phyloP scores from a whole-genome alignment of 176 grass and related monocot genomes.

The Thinopyrum elongatum region DNA sequence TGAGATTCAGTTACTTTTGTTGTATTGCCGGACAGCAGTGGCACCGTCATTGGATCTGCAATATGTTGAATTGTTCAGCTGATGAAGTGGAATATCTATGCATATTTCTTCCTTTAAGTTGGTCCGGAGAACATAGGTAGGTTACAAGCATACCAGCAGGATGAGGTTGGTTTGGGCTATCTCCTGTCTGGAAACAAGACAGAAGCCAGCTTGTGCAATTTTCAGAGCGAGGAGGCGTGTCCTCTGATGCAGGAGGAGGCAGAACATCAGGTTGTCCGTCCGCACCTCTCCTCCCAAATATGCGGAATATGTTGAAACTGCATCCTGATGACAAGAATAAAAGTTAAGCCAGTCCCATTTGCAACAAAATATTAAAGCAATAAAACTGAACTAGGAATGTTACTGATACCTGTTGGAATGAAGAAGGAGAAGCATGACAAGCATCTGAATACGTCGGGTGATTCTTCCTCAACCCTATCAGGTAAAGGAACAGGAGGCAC shows the following conservation, averaged over 20 bases:
- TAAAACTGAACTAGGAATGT: neutral
- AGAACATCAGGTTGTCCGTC: conserved; percentile 31
- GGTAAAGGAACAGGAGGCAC: neutral
- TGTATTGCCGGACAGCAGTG: neutral
- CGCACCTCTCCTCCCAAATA: conserved; percentile 42
- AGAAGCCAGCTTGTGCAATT: conserved; percentile 58
- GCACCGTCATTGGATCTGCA: conserved; percentile 29
- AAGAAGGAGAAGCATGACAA: conserved; percentile 94
- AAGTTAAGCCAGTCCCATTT: neutral
- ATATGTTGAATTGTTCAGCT: conserved; percentile 19
- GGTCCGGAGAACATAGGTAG: neutral
- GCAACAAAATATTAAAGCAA: conserved; percentile 1
- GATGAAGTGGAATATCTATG: neutral
- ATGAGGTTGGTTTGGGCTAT: conserved; percentile 7
- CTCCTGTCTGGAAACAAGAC: conserved; percentile 57
- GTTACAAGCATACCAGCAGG: conserved; percentile 10
- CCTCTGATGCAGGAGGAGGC: conserved; percentile 25
- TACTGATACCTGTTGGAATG: conserved; percentile 69
- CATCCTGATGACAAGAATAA: conserved; percentile 51
- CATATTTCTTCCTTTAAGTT: neutral
- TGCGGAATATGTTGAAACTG: conserved; percentile 65
- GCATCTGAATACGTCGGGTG: conserved; percentile 73
- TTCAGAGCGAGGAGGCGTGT: conserved; percentile 11
- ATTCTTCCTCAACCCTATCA: conserved; percentile 20
- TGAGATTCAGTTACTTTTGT: neutral